phyloP scores from a whole-genome alignment of 352 stramenopile genomes.

The Phytophthora agathidicida region DNA sequence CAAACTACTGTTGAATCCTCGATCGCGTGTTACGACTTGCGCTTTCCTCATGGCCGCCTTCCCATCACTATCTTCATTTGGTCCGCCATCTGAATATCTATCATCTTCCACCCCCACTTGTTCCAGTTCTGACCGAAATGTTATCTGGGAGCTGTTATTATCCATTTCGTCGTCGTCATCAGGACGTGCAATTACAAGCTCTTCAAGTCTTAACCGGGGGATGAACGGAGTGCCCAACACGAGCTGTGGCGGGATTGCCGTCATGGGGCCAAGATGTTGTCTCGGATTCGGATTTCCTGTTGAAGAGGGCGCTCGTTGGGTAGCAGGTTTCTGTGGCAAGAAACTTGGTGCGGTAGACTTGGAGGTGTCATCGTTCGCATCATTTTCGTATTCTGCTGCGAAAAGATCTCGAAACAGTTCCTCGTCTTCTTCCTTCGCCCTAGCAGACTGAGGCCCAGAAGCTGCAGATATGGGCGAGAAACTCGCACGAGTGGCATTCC shows the following conservation, averaged over 20 bases:
- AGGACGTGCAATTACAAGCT: constrained; percentile 51
- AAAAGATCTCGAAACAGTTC: constrained; percentile 78
- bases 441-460: constrained; percentile 2
- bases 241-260: neutral
- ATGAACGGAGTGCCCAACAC: constrained; percentile 25
- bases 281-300: constrained; percentile 13
- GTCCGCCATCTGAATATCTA: constrained; percentile 21
- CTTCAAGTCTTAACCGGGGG: constrained; percentile 49
- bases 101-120: constrained; percentile 33
- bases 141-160: constrained; percentile 8
- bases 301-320: neutral
- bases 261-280: constrained; percentile 18
- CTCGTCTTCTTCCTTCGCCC: constrained; percentile 54
- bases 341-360: constrained; percentile 5
- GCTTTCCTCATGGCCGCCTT: neutral
- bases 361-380: neutral
- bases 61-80: constrained; percentile 5
- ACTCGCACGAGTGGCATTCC: constrained; percentile 32
- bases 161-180: constrained; percentile 18
- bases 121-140: constrained; percentile 20
- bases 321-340: constrained; percentile 23
- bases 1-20: constrained; percentile 9
- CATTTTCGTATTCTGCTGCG: constrained; percentile 34
- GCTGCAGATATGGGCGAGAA: constrained; percentile 27
- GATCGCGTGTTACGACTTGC: neutral